Base-by-base conservation (phyloP, 2,329 filamentous ascomycete species). In the Fusarium xylarioides region DNA sequence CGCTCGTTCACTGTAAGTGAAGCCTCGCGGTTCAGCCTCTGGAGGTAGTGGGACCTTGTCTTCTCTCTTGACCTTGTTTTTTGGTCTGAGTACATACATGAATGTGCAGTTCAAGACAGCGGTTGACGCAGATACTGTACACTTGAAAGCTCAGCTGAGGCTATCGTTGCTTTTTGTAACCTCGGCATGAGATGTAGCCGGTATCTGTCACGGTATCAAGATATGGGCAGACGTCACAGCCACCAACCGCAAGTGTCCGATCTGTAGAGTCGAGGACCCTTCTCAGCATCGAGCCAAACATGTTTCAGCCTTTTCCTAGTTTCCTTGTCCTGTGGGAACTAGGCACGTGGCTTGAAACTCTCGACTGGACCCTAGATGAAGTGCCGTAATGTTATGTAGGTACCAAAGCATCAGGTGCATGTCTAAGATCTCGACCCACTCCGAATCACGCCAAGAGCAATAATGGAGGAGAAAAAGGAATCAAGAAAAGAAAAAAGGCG, bases 331-430 rank as follows among this genome's bases (percentile, higher is more conserved):
- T n/a, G 30, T 21, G 28, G 40, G 11, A 37, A 12, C n/a, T 21
- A 21, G 42, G 55, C 62, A 71, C 56, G 62, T 71, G 68, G 67
- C 50, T n/a, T 30, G 7, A 42, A 38, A 43, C 47, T 46, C 21
- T 34, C 26, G 32, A 37, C 23, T 40, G n/a, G 32, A 49, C 42
- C 62, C 38, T 21, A 14, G 21, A 30, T 56, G 30, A 57, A 57
- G 40, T 47, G 30, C 40, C 54, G 30, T 32, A 18, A 18, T 16
- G 15, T 32, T 14, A 34, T 34, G 30, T 34, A 28, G 30, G 32
- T 46, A 40, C 35, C 38, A 32, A 34, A n/a, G 40, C 38, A 26
- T 47, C 23, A 18, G 40, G n/a, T 37, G 52, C 34, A 46, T 62
- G 52, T 58, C 53, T 46, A 26, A 37, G 59, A 59, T 47, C 43